These are phyloP conservation scores for Annona squamosa DNA, from an alignment of 164 flowering plant species.

Conservation along the genomic window DNA sequence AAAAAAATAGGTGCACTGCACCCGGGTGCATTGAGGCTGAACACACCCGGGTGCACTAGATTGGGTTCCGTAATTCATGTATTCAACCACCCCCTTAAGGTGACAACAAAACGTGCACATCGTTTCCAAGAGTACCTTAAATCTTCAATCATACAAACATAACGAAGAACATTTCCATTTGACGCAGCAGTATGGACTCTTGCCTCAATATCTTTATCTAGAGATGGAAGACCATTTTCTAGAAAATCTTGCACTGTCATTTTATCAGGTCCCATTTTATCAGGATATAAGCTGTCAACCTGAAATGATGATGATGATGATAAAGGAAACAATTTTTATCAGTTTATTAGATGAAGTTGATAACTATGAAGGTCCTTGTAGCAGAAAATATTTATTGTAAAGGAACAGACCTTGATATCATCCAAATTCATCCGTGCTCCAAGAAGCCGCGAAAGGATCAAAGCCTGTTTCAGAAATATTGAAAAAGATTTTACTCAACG, in stretches of 20 bases:
- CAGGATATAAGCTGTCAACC: slow-evolving; percentile 87
- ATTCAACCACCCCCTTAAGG: background rate
- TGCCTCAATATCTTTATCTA: slow-evolving; percentile 53
- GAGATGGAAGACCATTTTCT: slow-evolving; percentile 43
- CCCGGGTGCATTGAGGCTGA: too few species aligned
- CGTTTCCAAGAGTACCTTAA: slow-evolving; percentile 42
- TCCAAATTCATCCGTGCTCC: slow-evolving; percentile 55
- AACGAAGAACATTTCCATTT: slow-evolving; percentile 80
- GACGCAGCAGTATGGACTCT: slow-evolving; percentile 55
- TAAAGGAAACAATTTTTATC: background rate
- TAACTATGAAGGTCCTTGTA: background rate
- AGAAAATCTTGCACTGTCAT: slow-evolving; percentile 66
- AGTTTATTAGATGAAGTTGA: background rate
- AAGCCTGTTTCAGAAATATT: slow-evolving; percentile 41
- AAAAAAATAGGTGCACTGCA: too few species aligned
- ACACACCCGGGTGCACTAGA: too few species aligned
- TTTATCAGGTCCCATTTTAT: slow-evolving; percentile 56
- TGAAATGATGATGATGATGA: slow-evolving; percentile 18
- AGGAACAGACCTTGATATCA: slow-evolving; percentile 42
- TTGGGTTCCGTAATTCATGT: too few species aligned
- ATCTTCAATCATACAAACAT: slow-evolving; percentile 73
- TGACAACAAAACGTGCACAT: background rate
- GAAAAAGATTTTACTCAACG: background rate
- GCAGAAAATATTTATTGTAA: background rate
- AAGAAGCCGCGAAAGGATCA: slow-evolving; percentile 86